Evolutionary conservation across 768 basidiomycete genomes (phyloP), one percentile per base, ranked within the genome.

Genomic region (Psilocybe cubensis): DNA sequence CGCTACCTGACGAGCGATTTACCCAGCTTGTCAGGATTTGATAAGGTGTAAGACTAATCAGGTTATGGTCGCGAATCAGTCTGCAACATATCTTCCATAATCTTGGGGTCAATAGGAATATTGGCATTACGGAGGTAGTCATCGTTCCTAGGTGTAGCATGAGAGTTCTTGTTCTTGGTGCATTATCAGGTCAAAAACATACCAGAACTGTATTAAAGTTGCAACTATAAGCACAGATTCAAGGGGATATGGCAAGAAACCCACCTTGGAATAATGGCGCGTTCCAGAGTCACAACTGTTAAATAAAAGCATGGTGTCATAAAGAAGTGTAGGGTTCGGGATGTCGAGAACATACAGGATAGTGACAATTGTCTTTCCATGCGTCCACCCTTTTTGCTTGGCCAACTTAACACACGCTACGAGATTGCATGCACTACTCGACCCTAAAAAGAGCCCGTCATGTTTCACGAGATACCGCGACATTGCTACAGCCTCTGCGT

Each of bases 401-500:
- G 83, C 87, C 14, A 96, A 76, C 65, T 90, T 88, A 44, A 97
- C 82, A 63, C 92, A 94, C 1, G 96, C 92, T n/a, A 97, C 84
- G 35, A 99, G 80, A 68, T 98, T 99, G 69, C 94, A 96, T 0
- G 97, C 96, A 65, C 93, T 96, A 58, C 94, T 96, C 0, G 96
- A 98, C 12, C 97, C 97, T 25, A 98, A 79, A 75, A 96, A 98
- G 24, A 99, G 77, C 0, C 97, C 97, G 62, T 98, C 96, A 54
- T 92, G 79, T 48, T 88, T 78, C 3, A 97, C 94, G 18, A 99
- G 83, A 69, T 94, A 94, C 9, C 96, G 87, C 1, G 95, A 91
- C 96, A 98, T 98, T 7, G 91, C 86, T 45, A 98, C 93, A 0
- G 96, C 96, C 73, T 99, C 96, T 1, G 83, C 87, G 63, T 98